A percentile compares a stretch with the other conserved stretches of the same genome.
Evolutionary conservation across 768 basidiomycete genomes (phyloP).

Genomic region (Boletellus ananiceps): DNA sequence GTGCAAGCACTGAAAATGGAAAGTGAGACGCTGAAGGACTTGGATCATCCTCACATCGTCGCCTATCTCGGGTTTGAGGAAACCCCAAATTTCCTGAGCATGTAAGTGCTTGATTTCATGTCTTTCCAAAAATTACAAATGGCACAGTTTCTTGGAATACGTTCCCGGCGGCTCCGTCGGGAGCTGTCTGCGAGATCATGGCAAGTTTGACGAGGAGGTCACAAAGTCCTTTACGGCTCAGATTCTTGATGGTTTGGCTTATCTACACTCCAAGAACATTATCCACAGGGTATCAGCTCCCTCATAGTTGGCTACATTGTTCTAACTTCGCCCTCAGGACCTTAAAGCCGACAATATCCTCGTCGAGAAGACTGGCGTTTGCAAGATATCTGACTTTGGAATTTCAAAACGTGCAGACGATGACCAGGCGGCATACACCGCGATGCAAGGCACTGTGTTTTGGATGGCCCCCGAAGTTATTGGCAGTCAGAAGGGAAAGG

Average conservation of each 20-base stretch:
- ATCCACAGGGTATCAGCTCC: conserved; percentile 70
- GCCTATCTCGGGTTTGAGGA: conserved; percentile 96
- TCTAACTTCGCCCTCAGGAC: conserved; percentile 50
- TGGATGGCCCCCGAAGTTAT: conserved; percentile 99
- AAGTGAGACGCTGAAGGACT: conserved; percentile 92
- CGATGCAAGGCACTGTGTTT: conserved; percentile 97
- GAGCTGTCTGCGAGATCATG: conserved; percentile 84
- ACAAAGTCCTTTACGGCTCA: conserved; percentile 91
- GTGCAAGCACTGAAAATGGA: conserved; percentile 93
- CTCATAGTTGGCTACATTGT: background rate
- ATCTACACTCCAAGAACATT: conserved; percentile 88
- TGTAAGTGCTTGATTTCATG: conserved; percentile 50
- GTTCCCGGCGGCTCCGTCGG: conserved; percentile 97
- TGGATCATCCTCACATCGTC: conserved; percentile 97
- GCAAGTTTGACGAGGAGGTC: conserved; percentile 88
- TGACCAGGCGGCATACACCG: conserved; percentile 76
- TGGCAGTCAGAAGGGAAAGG: conserved; percentile 72
- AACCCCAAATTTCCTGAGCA: conserved; percentile 82
- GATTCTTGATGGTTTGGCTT: conserved; percentile 87
- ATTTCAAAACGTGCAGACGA: conserved; percentile 96
- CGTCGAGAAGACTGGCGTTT: conserved; percentile 84
- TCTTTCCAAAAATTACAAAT: background rate
- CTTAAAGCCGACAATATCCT: conserved; percentile 98
- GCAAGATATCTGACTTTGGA: conserved; percentile 98
- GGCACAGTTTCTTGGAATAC: conserved; percentile 89